Base-by-base conservation (phyloP, 495 filamentous ascomycete genomes). In the Rostrohypoxylon terebratum region DNA sequence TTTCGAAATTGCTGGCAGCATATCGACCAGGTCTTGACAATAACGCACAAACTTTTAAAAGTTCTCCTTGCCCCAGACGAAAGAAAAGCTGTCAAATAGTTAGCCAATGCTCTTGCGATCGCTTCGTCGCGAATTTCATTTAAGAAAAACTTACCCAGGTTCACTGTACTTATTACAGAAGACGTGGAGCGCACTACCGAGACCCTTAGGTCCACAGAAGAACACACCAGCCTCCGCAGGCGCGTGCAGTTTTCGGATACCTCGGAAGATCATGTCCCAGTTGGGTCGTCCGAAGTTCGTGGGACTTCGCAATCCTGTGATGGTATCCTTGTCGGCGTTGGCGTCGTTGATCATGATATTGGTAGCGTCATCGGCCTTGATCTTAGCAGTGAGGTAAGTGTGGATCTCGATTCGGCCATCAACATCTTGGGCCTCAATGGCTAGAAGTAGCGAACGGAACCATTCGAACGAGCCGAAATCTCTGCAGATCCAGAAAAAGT, bases 301-400 rank as follows among this genome's bases (percentile, higher is more conserved):
- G 47, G 91, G 91, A 45, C 90, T 88, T 33, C 91, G 84, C 13
- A 93, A 83, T 59, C 91, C 91, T 4, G 91, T 93, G 71, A 93
- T 92, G 65, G 90, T 86, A 78, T 93, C 90, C 78, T 89, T 90
- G 75, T 93, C 90, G 68, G 91, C 90, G 72, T 93, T 90, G 60
- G 90, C 91, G 69, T 93, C 91, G 80, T 93, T 92, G 82, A 93
- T 93, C 90, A 92, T 92, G 83, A 93, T 93, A 74, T 93, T 92
- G 9, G 90, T 92, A 40, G 91, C 91, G 72, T 93, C 91, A 77
- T 93, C 91, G 11, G 85, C 83, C 83, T 92, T 92, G 82, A 93
- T 92, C 82, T 91, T 92, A 60, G 76, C 76, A 14, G 76, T 78
- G 44, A 78, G 76, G 44, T 78, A 78, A 1, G 76, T 78, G 68